A percentile compares a stretch with the other conserved stretches of the same genome.
phyloP scores from a whole-genome alignment of 2,329 filamentous ascomycete genomes.

The Aspergillus nomiae region DNA sequence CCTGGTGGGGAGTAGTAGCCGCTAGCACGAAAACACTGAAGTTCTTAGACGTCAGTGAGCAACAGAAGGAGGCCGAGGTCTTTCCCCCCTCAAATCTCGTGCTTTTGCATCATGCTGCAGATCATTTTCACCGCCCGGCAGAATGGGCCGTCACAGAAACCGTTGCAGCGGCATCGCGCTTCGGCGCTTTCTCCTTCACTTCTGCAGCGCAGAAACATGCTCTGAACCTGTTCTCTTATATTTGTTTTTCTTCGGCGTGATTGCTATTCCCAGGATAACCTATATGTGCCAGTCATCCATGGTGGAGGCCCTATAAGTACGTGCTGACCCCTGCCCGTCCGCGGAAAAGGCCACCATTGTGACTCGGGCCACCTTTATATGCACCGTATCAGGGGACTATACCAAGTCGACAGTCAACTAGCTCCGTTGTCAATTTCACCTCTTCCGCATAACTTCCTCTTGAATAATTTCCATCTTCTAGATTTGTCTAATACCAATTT shows the following conservation, averaged over 20 bases:
- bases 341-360: constrained; percentile 20
- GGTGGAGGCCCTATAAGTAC: background rate
- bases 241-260: background rate
- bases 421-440: background rate
- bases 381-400: background rate
- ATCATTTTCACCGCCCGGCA: constrained; percentile 25
- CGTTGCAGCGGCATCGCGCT: background rate
- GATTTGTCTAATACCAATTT: background rate
- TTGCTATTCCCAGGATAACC: background rate
- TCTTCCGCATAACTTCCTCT: background rate
- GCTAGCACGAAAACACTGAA: constrained; percentile 3
- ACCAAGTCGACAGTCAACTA: background rate
- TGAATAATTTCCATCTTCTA: background rate
- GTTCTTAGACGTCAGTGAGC: constrained; percentile 4
- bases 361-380: constrained; percentile 6
- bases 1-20: constrained; percentile 11
- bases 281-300: background rate
- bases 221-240: background rate
- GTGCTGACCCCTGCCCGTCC: background rate
- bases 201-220: background rate
- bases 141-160: constrained; percentile 10
- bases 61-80: constrained; percentile 4
- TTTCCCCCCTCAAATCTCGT: background rate
- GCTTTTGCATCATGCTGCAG: constrained; percentile 13
- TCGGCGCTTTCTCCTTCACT: constrained; percentile 4